Conservation (phyloP, 164 flowering plant genomes). For the Macadamia integrifolia region DNA sequence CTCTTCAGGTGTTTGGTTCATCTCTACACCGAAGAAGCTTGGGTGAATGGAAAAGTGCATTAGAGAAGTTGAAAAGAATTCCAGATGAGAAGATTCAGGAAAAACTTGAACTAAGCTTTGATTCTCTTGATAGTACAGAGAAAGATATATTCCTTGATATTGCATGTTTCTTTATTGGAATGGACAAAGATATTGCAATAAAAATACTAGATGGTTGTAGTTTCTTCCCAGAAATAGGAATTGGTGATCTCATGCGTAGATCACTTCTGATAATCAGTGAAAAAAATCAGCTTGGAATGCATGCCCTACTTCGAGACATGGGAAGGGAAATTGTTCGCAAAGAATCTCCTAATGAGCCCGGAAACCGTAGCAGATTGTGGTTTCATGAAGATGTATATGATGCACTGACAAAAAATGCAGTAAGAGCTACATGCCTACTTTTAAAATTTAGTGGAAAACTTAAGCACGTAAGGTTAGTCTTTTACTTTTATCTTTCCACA, state of each 20-base stretch:
- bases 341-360: constrained; percentile 1
- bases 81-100: constrained; percentile 3
- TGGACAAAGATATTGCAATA: constrained; percentile 3
- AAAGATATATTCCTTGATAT: not conserved
- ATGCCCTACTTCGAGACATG: constrained; percentile 4
- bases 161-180: constrained; percentile 1
- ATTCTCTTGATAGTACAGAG: not conserved
- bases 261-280: not conserved
- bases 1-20: constrained; percentile 3
- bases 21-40: not conserved
- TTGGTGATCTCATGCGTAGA: not conserved
- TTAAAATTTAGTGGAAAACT: too few species aligned
- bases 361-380: constrained; percentile 12
- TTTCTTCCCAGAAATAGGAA: not conserved
- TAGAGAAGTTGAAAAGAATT: constrained; percentile 1
- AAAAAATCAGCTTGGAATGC: not conserved
- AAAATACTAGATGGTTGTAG: constrained; percentile 1
- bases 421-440: not conserved
- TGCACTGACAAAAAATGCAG: constrained; percentile 1
- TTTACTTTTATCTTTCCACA: too few species aligned
- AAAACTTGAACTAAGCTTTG: constrained; percentile 6
- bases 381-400: not conserved
- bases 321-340: constrained; percentile 1
- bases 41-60: not conserved
- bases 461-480: too few species aligned